Evolutionary conservation across 768 basidiomycete species (phyloP).

Genomic region (Serendipita sp.): DNA sequence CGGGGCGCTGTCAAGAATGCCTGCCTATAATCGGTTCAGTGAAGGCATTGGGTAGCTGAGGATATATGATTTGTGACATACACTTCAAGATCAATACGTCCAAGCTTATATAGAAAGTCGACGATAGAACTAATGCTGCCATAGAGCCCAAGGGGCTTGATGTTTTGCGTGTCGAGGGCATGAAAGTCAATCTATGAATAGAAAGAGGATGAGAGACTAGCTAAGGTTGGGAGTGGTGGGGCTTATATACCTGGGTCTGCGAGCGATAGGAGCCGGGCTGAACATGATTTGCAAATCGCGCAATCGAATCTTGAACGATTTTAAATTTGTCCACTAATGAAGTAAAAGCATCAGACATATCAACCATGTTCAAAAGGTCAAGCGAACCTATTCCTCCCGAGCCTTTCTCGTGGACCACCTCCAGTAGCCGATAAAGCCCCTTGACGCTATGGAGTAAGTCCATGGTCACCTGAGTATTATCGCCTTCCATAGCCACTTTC

Average conservation of each 20-base stretch:
- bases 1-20: neutral
- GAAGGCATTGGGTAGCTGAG: neutral
- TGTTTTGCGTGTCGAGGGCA: conserved; percentile 27
- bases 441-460: conserved; percentile 18
- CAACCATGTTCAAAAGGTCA: neutral
- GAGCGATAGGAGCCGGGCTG: conserved; percentile 37
- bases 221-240: too few relatives aligned
- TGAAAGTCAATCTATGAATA: conserved; percentile 45
- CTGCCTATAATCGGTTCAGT: neutral
- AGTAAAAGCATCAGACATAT: neutral
- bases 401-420: conserved; percentile 36
- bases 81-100: conserved; percentile 26
- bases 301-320: conserved; percentile 37
- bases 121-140: conserved; percentile 39
- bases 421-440: conserved; percentile 39
- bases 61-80: conserved; percentile 19
- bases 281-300: conserved; percentile 34
- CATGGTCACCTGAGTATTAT: neutral
- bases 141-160: conserved; percentile 43
- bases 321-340: conserved; percentile 35
- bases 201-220: neutral
- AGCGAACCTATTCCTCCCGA: conserved; percentile 36
- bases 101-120: conserved; percentile 26
- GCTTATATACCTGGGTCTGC: conserved; percentile 24
- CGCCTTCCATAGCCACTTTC: neutral